Conservation (phyloP, 1,284 basidiomycete species). For the Rhodotorula sp. region DNA sequence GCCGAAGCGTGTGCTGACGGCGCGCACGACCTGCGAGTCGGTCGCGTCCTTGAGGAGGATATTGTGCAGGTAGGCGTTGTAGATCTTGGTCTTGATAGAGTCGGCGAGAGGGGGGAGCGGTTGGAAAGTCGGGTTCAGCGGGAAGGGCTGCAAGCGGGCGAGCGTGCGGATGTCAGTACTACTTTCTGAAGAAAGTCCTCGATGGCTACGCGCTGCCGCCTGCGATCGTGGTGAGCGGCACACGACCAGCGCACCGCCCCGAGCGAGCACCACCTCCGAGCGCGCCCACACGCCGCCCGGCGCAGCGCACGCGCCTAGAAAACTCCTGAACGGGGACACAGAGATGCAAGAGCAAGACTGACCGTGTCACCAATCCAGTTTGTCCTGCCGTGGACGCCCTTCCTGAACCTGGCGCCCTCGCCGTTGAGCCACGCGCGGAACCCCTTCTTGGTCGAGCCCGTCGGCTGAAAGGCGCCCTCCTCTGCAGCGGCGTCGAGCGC, state of each 20-base stretch:
- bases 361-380: conserved; percentile 44
- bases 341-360: not conserved
- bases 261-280: not conserved
- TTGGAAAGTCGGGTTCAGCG: conserved; percentile 74
- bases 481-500: conserved; percentile 5
- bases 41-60: conserved; percentile 53
- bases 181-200: too few species aligned
- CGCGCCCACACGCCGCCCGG: too few species aligned
- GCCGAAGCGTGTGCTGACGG: conserved; percentile 63
- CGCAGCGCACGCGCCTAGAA: not conserved
- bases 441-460: conserved; percentile 7
- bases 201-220: too few species aligned
- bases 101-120: conserved; percentile 74
- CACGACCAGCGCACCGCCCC: not conserved
- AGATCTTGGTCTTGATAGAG: conserved; percentile 54
- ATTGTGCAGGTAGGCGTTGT: conserved; percentile 61
- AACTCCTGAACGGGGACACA: not conserved
- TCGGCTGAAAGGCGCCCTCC: not conserved
- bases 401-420: conserved; percentile 30
- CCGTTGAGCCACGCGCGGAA: conserved; percentile 35
- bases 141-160: conserved; percentile 62
- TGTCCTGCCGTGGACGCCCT: conserved; percentile 26
- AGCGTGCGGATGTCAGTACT: not conserved
- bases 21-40: conserved; percentile 61
- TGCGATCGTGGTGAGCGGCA: not conserved